Evolutionary conservation across 805 yeast genomes (phyloP), one percentile per base, ranked within the genome.

Genomic region (Huiozyma naganishii): DNA sequence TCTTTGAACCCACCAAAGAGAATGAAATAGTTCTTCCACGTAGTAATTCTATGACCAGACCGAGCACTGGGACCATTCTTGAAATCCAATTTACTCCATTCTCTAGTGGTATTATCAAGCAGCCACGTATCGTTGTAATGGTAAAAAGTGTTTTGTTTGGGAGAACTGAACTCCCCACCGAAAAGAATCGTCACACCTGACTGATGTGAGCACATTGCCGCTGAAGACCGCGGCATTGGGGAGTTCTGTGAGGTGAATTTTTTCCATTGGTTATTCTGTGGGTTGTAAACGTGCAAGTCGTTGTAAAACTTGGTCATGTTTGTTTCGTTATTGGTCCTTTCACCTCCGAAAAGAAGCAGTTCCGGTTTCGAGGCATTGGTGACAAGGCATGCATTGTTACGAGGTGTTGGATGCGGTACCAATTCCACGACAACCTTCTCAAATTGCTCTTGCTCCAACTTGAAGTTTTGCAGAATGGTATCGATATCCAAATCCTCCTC

Each of bases 91-190:
- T 89, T 88, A 23, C 83, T 71, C 97, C 97, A 90, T 63, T 88
- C 95, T 55, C 84, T 87, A 12, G 82, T 70, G 30, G 73, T 77
- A 1, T 89, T 76, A 55, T 92, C 97, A 47, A 90, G 68, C 39
- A 90, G 72, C 98, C 98, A 90, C 4, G 96, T 83, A 58, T 90
- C 98, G 12, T 95, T 90, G 61, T 86, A 90, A 64, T 90, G 98
- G 61, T 92, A 92, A 64, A 90, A 90, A 0, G 96, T 87, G 41
- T 86, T 78, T 62, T 90, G 98, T 55, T 90, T 90, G 4, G 97
- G 97, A 11, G 95, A 84, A 1, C 96, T 85, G 54, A 92, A 90
- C 64, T 90, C 98, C 55, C 98, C 98, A 41, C 97, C 98, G 66
- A 87, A 92, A 70, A 90, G 65, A 47, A 90, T 61, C 28, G 86